A percentile compares a stretch with the other conserved stretches of the same genome.
Conservation (phyloP, 257 asterid genomes). For the Solanum stenotomum region DNA sequence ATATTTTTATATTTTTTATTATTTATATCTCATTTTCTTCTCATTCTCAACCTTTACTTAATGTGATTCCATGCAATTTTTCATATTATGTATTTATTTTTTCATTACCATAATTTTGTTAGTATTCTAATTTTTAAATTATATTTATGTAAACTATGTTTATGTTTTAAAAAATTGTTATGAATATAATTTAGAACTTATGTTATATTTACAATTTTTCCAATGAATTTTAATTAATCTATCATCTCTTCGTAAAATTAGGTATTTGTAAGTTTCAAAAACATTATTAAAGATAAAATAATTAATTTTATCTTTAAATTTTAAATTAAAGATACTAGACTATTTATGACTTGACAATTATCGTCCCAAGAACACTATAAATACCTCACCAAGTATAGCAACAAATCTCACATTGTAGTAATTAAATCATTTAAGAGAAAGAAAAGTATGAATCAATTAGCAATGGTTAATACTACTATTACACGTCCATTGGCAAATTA, state of each 20-base stretch:
- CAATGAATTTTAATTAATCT: background rate
- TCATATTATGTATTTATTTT: too few relatives aligned
- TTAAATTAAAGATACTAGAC: too few relatives aligned
- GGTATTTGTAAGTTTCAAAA: background rate
- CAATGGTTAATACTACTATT: too few relatives aligned
- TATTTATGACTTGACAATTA: background rate
- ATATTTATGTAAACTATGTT: too few relatives aligned
- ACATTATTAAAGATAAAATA: background rate
- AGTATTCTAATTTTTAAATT: too few relatives aligned
- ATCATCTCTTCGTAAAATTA: background rate
- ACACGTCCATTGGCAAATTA: background rate
- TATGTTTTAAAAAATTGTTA: too few relatives aligned
- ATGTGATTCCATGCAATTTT: too few relatives aligned
- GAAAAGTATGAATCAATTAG: background rate
- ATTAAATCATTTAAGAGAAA: background rate
- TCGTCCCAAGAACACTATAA: background rate
- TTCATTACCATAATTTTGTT: too few relatives aligned
- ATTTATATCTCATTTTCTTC: too few relatives aligned
- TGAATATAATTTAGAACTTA: too few relatives aligned
- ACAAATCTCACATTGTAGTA: background rate
- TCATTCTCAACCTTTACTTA: too few relatives aligned
- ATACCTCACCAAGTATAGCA: background rate
- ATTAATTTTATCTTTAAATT: background rate
- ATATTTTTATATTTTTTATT: too few relatives aligned
- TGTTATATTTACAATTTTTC: background rate